Evolutionary conservation across 2,329 filamentous ascomycete genomes (phyloP), one percentile per base, ranked within the genome.

Genomic region (Grosmannia penicillata): DNA sequence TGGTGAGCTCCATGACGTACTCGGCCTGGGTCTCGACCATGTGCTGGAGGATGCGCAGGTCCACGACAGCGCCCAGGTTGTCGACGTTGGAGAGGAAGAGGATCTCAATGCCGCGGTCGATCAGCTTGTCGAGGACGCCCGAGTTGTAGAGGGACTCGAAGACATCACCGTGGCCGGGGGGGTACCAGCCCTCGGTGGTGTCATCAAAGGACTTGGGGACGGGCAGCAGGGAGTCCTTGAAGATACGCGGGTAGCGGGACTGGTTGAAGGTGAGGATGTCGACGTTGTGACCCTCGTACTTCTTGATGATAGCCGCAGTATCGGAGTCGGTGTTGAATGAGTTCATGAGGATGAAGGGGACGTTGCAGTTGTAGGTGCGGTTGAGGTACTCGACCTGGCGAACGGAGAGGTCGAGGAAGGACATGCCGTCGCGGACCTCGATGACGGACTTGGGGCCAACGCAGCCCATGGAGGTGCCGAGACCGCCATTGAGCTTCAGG

Each of bases 211-310:
- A 74, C 75, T 96, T 95, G 56, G 91, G 86, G 25, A 89, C 91
- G 28, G 91, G 91, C 37, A 98, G 82, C 39, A 95, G 78, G 32
- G 91, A 98, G 68, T 98, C 91, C 75, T 95, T 96, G 66, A 87
- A 78, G 58, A 98, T 84, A 72, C 91, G 83, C 51, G 91, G 91
- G 71, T 96, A 98, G 54, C 87, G 77, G 47, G 91, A 98, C 69
- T 98, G 91, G 74, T 98, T 98, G 79, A 98, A 98, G 59, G 91
- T 96, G 60, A 96, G 72, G 61, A 98, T 96, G 59, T 98, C 91
- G 56, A 98, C 93, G 61, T 95, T 95, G 76, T 98, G 91, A 48
- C 91, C 91, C 70, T 98, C 89, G 67, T 96, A 98, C 72, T 98
- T 98, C 78, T 98, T 98, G 72, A 98, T 98, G 66, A 98, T 98